These are phyloP conservation scores for Melanogaster broomeanus DNA, from an alignment of 768 basidiomycete genomes.

Conservation along the genomic window DNA sequence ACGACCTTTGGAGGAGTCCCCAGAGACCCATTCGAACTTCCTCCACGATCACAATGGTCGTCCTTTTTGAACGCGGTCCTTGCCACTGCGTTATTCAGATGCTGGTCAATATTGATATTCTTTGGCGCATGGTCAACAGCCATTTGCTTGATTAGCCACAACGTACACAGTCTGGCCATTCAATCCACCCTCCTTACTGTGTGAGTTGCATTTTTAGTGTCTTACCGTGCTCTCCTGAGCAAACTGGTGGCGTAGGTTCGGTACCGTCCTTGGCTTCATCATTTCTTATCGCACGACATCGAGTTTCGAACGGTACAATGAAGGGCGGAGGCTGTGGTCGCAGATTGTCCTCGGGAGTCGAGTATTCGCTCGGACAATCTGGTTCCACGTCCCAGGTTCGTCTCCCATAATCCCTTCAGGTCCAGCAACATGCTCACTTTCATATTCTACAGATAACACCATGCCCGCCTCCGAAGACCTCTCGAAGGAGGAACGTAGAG, in stretches of 20 bases:
- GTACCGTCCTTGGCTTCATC: conserved; percentile 76
- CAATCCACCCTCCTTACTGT: conserved; percentile 65
- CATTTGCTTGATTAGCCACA: conserved; percentile 53
- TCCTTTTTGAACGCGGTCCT: conserved; percentile 44
- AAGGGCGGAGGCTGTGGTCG: conserved; percentile 69
- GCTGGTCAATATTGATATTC: conserved; percentile 59
- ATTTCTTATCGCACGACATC: conserved; percentile 73
- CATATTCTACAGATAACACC: conserved; percentile 19
- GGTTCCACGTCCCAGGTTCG: conserved; percentile 69
- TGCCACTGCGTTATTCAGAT: conserved; percentile 32
- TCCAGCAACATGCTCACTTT: conserved; percentile 31
- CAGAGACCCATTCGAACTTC: background rate
- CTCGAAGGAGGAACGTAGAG: conserved; percentile 37
- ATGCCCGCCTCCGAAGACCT: conserved; percentile 20
- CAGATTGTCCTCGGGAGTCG: conserved; percentile 59
- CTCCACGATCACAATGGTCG: conserved; percentile 15
- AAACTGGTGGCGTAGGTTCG: conserved; percentile 39
- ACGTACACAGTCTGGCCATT: conserved; percentile 45
- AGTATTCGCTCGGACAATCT: conserved; percentile 59
- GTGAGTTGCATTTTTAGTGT: conserved; percentile 38
- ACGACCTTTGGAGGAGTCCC: background rate
- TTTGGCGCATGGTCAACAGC: conserved; percentile 63
- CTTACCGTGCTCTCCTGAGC: background rate
- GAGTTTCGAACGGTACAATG: conserved; percentile 77
- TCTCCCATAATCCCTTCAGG: conserved; percentile 22